These are phyloP conservation scores for Raddia distichophylla DNA, from an alignment of 176 grass and related monocot genomes.

Conservation along the genomic window DNA sequence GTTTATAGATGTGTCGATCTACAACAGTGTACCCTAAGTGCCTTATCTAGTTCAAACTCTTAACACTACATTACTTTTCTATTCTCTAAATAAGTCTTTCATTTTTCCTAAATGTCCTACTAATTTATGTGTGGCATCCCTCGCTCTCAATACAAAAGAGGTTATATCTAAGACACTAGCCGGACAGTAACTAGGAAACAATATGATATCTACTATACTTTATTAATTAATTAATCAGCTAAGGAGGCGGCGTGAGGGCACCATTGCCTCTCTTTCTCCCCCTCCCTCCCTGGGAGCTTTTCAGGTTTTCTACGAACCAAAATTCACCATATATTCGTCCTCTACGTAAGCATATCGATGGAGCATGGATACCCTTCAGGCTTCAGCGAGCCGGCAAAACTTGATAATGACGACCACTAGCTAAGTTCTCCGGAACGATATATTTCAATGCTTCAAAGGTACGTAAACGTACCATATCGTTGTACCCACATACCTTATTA, in stretches of 20 bases:
- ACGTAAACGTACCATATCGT: slow-evolving; percentile 42
- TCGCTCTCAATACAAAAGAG: not conserved
- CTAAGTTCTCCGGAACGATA: not conserved
- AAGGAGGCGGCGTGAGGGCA: not conserved
- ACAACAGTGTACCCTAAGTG: too few species aligned
- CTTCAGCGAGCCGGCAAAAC: slow-evolving; percentile 16
- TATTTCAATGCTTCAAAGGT: slow-evolving; percentile 21
- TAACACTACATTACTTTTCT: not conserved
- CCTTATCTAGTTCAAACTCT: not conserved
- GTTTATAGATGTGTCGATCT: too few species aligned
- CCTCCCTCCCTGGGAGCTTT: not conserved
- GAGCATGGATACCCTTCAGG: slow-evolving; percentile 1
- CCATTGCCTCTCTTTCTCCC: not conserved
- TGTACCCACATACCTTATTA: slow-evolving; percentile 24
- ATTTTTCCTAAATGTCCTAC: not conserved
- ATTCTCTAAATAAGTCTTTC: not conserved
- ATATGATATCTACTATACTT: slow-evolving; percentile 14
- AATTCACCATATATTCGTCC: slow-evolving; percentile 52
- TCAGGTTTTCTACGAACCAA: slow-evolving; percentile 33
- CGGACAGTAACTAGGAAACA: not conserved
- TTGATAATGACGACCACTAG: slow-evolving; percentile 44
- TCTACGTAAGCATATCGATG: slow-evolving; percentile 48
- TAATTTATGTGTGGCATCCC: not conserved
- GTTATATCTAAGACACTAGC: too few species aligned
- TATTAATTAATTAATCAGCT: not conserved